These are phyloP conservation scores for Panicum hallii DNA, from an alignment of 202 grass and related monocot genomes.

Conservation along the genomic window DNA sequence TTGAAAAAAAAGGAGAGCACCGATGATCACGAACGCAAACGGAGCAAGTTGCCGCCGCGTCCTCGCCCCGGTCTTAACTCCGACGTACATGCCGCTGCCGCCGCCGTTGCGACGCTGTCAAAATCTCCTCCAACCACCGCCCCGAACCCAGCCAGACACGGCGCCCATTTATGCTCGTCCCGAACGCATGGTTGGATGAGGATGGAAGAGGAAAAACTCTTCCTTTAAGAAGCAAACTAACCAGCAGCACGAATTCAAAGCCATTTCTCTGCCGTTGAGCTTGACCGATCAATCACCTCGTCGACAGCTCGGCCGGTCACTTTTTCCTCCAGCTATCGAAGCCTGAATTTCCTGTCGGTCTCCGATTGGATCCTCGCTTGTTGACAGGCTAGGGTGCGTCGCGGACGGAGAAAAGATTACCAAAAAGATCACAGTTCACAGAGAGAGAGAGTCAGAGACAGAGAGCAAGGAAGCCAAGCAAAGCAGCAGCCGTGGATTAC, in stretches of 20 bases:
- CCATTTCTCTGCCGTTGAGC: not conserved
- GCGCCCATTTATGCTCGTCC: not conserved
- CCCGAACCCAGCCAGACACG: not conserved
- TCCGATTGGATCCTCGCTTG: constrained; percentile 32
- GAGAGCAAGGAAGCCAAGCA: not conserved
- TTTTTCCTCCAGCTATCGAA: constrained; percentile 1
- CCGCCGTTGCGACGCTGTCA: not conserved
- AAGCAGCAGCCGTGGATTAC: not conserved
- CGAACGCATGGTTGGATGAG: not conserved
- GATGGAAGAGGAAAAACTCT: not conserved
- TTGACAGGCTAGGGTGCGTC: not conserved
- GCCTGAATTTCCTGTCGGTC: constrained; percentile 31
- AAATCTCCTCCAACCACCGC: constrained; percentile 32
- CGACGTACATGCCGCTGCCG: not conserved
- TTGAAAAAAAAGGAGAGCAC: not conserved
- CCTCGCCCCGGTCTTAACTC: constrained; percentile 16
- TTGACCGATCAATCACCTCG: not conserved
- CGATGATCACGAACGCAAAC: not conserved
- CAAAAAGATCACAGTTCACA: not conserved
- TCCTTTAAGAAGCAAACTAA: not conserved
- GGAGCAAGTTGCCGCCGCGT: not conserved
- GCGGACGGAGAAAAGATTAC: not conserved
- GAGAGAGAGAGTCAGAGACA: not conserved
- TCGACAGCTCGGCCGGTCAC: not conserved
- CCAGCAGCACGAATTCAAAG: not conserved